These are phyloP conservation scores for Eurotiales sp. DNA, from an alignment of 2,329 filamentous ascomycete genomes.

Conservation along the genomic window DNA sequence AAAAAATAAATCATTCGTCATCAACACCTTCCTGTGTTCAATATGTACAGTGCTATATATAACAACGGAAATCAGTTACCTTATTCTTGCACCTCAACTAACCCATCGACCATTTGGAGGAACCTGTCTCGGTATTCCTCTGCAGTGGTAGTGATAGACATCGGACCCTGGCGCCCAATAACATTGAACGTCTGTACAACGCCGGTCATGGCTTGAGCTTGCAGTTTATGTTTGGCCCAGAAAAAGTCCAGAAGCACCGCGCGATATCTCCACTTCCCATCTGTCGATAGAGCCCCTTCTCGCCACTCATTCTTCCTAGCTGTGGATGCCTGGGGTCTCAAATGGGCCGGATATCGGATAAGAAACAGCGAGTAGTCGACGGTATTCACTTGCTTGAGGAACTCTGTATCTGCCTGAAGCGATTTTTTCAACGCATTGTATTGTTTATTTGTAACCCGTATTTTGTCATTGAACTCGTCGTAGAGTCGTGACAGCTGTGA, in stretches of 20 bases:
- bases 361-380: slow-evolving; percentile 75
- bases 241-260: slow-evolving; percentile 71
- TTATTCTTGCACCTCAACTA: slow-evolving; percentile 35
- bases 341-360: slow-evolving; percentile 52
- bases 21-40: background rate
- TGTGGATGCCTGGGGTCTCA: slow-evolving; percentile 31
- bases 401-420: slow-evolving; percentile 59
- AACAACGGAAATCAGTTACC: background rate
- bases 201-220: slow-evolving; percentile 62
- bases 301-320: slow-evolving; percentile 52
- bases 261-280: slow-evolving; percentile 65
- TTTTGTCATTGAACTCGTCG: slow-evolving; percentile 64
- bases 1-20: background rate
- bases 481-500: slow-evolving; percentile 63
- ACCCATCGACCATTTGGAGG: slow-evolving; percentile 48
- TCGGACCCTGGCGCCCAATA: slow-evolving; percentile 62
- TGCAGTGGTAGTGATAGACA: slow-evolving; percentile 70
- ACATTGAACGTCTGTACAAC: slow-evolving; percentile 62
- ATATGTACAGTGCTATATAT: background rate
- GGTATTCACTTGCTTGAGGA: slow-evolving; percentile 60
- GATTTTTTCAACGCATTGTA: slow-evolving; percentile 54
- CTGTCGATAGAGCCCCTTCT: slow-evolving; percentile 56
- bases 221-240: slow-evolving; percentile 70
- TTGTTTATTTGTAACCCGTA: slow-evolving; percentile 54
- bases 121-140: slow-evolving; percentile 63